Percentiles rank a stretch among this genome's conserved stretches.
These are phyloP conservation scores for Wilhelminamyces savonicus DNA, from an alignment of 805 yeast genomes.

Conservation along the genomic window DNA sequence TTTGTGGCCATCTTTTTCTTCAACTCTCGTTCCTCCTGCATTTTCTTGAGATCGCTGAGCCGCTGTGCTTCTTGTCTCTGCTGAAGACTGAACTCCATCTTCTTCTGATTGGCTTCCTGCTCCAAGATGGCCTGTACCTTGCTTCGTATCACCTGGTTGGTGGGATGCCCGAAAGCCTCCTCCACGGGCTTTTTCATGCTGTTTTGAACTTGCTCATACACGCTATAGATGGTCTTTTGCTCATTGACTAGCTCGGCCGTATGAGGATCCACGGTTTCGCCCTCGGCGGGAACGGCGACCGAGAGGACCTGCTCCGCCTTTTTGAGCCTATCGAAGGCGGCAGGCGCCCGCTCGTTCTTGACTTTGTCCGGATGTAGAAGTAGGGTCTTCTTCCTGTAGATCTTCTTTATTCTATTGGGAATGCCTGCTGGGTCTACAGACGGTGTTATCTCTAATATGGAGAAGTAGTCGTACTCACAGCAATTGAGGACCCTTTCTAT, in stretches of 20 bases:
- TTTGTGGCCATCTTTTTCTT: conserved; percentile 29
- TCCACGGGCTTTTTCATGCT: too few species aligned
- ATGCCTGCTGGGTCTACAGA: conserved; percentile 32
- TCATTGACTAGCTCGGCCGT: conserved; percentile 7
- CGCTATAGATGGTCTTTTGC: conserved; percentile 17
- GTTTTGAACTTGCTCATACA: conserved; percentile 25
- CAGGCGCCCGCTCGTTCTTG: conserved; percentile 49
- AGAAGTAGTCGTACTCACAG: conserved; percentile 47
- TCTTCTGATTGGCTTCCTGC: conserved; percentile 25
- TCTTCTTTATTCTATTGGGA: conserved; percentile 34
- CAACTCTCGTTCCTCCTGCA: conserved; percentile 27
- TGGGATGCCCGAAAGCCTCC: conserved; percentile 18
- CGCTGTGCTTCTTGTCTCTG: conserved; percentile 27
- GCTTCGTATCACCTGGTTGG: conserved; percentile 19
- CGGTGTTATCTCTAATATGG: conserved; percentile 42
- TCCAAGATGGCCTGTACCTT: conserved; percentile 39
- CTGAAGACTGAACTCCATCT: conserved; percentile 16
- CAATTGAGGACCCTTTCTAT: conserved; percentile 46
- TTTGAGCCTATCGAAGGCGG: conserved; percentile 55
- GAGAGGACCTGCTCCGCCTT: conserved; percentile 41
- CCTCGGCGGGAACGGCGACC: conserved; percentile 5
- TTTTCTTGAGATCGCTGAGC: conserved; percentile 36
- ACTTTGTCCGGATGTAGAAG: conserved; percentile 68
- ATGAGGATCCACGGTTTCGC: neutral
- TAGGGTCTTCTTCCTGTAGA: conserved; percentile 53